Base-by-base conservation (phyloP, 2,329 filamentous ascomycete species). In the Neurospora crassa region DNA sequence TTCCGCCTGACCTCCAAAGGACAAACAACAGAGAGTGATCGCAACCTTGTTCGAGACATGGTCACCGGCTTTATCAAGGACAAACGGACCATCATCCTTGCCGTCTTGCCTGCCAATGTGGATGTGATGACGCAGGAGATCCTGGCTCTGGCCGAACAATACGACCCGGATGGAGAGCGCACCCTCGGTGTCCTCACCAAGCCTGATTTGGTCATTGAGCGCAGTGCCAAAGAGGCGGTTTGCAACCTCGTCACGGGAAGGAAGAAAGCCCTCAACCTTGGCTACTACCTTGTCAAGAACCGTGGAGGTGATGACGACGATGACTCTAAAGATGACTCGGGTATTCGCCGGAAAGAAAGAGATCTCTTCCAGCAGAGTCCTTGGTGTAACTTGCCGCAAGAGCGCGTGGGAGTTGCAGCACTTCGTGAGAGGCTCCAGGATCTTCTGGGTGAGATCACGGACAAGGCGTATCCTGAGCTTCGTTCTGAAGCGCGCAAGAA, bases 141-240 rank as follows among this genome's bases (percentile, higher is more conserved):
- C 24, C 70, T 83, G 40, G 79, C 79, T 29, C 74, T 83, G 2
- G 82, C 82, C 1, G 79, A 78, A n/a, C 71, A 80, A 41, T 79
- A 77, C 11, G 85, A 87, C 40, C 79, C 81, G 0, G 72, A 80
- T 0, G 84, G 84, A 0, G 75, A 78, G 7, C 75, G 84, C 0
- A 86, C 84, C 0, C 76, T 87, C 18, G 83, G 83, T 0, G 82
- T 86, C 0, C 78, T 90, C 1, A 91, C 88, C 0, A 91, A 90
- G 74, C 86, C 87, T 0, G 89, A 91, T 71, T 79, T 89, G 0
- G 83, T 85, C 0, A 76, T 77, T 0, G 85, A 87, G 67, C 69
- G 75, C 0, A 79, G 78, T 0, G 82, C 77, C 0, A 79, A 84
- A 42, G 75, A 78, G 0, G 79, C 80, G 0, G 79, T 84, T 0